Base-by-base conservation (phyloP, 225 moss, liverwort and hornwort species). In the Polytrichum formosum region DNA sequence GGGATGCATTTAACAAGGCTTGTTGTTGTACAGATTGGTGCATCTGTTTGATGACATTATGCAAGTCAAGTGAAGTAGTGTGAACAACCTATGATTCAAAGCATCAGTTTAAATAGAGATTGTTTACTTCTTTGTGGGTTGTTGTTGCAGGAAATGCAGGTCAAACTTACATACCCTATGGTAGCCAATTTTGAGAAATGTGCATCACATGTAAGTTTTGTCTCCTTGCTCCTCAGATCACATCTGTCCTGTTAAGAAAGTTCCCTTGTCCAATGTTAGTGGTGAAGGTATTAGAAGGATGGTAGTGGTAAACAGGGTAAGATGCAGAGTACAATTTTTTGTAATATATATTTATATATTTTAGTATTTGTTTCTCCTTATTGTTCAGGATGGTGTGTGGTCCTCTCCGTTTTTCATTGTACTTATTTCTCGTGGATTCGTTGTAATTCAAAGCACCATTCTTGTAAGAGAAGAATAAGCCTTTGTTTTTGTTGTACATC, bases 171-270 rank as follows among this genome's bases (percentile, higher is more conserved):
- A 25, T 79, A 80, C 70, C 89, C 89, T 5, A 84, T 77, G 69
- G 72, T 81, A 60, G 86, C 88, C 58, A 89, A 66, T 74, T 94
- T 92, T 69, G 72, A 64, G 55, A 79, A 80, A 73, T 86, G 69
- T 28, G 79, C 84, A 4, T 82, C 89, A 65, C 89, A 94, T 91
- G 93, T 92, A 85, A 88, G 61, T 23, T 58, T 54, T 65, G 67
- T 64, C 19, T 19, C 26, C 78, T 67, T 74, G 23, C 58, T 25
- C 27, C 56, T 75, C 54, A 62, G 53, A 63, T 26, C 17, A 17
- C 28, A 20, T 23, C 56, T 54, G 23, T 66, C 35, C 46, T 70
- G 55, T 66, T 55, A 68, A 30, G 56, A n/a, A 28, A 53, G 3
- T 53, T 19, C 22, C 60, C n/a, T 28, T 46, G 13, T 46, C 7